These are phyloP conservation scores for Globisporangium rhizosaccharum DNA, from an alignment of 352 stramenopile genomes.

Conservation along the genomic window DNA sequence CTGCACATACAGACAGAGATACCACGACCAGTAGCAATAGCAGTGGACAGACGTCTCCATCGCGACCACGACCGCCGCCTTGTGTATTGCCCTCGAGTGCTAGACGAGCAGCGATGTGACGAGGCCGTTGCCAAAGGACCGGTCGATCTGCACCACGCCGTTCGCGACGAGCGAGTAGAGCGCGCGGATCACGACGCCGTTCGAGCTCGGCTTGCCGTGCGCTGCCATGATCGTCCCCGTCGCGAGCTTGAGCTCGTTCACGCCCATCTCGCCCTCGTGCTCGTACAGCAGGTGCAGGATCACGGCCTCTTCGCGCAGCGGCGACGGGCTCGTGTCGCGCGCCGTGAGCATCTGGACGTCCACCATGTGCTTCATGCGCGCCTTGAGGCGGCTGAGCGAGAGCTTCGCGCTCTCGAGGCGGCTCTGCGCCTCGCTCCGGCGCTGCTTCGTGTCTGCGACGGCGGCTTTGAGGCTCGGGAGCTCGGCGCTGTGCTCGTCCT, in stretches of 20 bases:
- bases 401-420: constrained; percentile 36
- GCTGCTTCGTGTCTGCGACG: constrained; percentile 21
- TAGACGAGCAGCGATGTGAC: constrained; percentile 62
- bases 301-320: constrained; percentile 47
- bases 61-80: background rate
- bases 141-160: constrained; percentile 66
- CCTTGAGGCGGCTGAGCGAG: constrained; percentile 36
- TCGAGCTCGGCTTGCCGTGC: constrained; percentile 38
- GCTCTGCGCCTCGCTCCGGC: constrained; percentile 18
- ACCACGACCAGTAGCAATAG: background rate
- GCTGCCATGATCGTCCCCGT: constrained; percentile 32
- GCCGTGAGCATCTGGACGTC: constrained; percentile 52
- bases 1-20: background rate
- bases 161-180: constrained; percentile 67
- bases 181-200: constrained; percentile 41
- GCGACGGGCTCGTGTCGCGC: constrained; percentile 34
- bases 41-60: background rate
- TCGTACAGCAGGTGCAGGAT: constrained; percentile 59
- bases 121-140: constrained; percentile 54
- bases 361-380: constrained; percentile 66
- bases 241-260: constrained; percentile 57
- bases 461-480: constrained; percentile 32
- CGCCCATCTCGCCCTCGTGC: constrained; percentile 56
- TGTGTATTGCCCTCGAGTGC: background rate
- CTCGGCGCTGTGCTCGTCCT: constrained; percentile 29